Evolutionary conservation across 2,329 filamentous ascomycete genomes (phyloP), one percentile per base, ranked within the genome.

Genomic region (Periglandula ipomoeae): DNA sequence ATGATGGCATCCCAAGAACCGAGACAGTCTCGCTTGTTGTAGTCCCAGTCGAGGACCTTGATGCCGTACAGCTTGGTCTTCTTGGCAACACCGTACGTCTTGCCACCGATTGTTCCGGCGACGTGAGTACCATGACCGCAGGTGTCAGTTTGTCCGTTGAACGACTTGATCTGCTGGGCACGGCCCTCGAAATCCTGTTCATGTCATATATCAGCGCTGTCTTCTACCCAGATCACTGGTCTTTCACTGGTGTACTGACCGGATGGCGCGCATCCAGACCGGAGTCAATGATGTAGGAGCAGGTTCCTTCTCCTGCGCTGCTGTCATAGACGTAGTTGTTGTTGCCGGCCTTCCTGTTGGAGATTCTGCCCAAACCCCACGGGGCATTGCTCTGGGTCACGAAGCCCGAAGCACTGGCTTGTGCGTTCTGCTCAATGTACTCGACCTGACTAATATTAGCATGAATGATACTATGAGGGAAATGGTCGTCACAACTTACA

Each of bases 281-380:
- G 13, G 67, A 66, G 56, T 72, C 70, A 40, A 72, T 62, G 26
- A 72, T 61, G 52, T 72, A 72, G 20, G 63, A 64, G 22, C 62
- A 70, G 5, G 64, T 64, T 15, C 62, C 66, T 37, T 57, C 53
- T 24, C 66, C 69, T 0, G 65, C 64, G 11, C 54, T 59, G 1
- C 57, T 53, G 45, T 69, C 64, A 49, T 65, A 69, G 46, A 56
- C 49, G 53, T 67, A 69, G n/a, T 50, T 50, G 4, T 51, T 57
- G 1, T 50, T 37, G 9, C 56, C 56, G 0, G 58, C 53, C 8
- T 30, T 23, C 6, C 55, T 53, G 57, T 58, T 61, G n/a, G 66
- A 68, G 44, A 69, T 55, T 7, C 65, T 57, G 1, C 59, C 59
- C 10, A 67, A 57, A 4, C 64, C 64, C 66, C 65, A 69, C 5